phyloP scores from a whole-genome alignment of 495 filamentous ascomycete genomes.

The Xylaria acuta region DNA sequence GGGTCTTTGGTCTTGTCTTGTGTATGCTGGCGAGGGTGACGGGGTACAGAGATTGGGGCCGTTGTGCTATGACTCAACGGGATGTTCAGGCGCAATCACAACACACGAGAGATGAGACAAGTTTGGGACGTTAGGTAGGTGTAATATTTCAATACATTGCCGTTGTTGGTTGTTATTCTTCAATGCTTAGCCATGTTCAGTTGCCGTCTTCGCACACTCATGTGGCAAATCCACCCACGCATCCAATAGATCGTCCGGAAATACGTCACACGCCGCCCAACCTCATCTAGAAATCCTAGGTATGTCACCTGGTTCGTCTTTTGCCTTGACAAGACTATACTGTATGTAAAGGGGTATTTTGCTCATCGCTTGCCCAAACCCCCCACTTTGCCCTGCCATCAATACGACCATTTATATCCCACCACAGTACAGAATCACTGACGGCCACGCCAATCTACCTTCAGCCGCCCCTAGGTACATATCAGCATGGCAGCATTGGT shows the following conservation, averaged over 20 bases:
- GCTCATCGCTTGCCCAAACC: not conserved
- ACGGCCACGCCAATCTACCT: not conserved
- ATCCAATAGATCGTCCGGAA: not conserved
- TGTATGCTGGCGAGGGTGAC: not conserved
- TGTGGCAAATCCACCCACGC: not conserved
- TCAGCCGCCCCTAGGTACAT: not conserved
- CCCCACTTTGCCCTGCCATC: not conserved
- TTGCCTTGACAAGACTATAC: not conserved
- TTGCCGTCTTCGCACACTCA: not conserved
- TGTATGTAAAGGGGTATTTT: not conserved
- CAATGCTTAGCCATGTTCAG: not conserved
- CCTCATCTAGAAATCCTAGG: not conserved
- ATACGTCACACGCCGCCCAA: not conserved
- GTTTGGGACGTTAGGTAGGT: no score
- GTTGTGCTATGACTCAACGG: conserved; percentile 7
- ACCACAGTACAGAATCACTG: not conserved
- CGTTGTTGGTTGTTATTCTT: conserved; percentile 31
- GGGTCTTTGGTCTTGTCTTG: not conserved
- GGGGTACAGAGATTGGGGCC: no score
- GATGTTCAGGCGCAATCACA: not conserved
- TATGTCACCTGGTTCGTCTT: not conserved
- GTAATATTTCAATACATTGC: conserved; percentile 51
- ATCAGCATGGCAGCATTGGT: not conserved
- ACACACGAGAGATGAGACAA: no score
- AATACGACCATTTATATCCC: not conserved